Conservation (phyloP, 1,139 yeast species). For the Blastobotrys proliferans region DNA sequence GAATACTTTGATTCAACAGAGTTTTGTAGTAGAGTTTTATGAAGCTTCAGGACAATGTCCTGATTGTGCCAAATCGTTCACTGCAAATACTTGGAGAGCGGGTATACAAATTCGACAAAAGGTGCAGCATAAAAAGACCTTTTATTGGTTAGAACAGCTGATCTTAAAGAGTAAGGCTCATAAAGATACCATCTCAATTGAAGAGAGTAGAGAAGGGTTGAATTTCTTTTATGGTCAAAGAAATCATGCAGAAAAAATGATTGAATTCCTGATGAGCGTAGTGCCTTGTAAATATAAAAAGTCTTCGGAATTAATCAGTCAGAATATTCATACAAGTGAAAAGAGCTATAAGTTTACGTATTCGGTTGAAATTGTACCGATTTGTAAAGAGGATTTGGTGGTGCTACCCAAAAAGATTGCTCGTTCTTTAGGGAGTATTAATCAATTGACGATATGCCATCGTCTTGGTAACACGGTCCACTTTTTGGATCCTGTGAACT, state of each 20-base stretch:
- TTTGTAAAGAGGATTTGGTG: slow-evolving; percentile 94
- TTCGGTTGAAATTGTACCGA: slow-evolving; percentile 91
- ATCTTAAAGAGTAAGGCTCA: slow-evolving; percentile 92
- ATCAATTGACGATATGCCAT: slow-evolving; percentile 58
- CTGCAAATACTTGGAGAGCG: slow-evolving; percentile 99
- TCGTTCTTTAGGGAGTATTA: slow-evolving; percentile 70
- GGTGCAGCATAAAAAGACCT: slow-evolving; percentile 95
- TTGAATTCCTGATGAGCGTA: slow-evolving; percentile 80
- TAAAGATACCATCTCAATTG: slow-evolving; percentile 85
- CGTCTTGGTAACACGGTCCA: slow-evolving; percentile 79
- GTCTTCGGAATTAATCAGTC: slow-evolving; percentile 86
- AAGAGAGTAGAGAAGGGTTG: slow-evolving; percentile 89
- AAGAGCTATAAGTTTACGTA: slow-evolving; percentile 85
- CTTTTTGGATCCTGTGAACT: slow-evolving; percentile 73
- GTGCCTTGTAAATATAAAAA: slow-evolving; percentile 78
- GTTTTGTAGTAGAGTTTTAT: slow-evolving; percentile 91
- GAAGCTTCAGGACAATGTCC: slow-evolving; percentile 97
- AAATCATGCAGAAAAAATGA: slow-evolving; percentile 90
- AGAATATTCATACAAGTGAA: slow-evolving; percentile 86
- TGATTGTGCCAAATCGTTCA: slow-evolving; percentile 95
- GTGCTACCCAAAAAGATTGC: slow-evolving; percentile 87
- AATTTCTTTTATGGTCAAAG: slow-evolving; percentile 88
- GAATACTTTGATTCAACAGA: slow-evolving; percentile 88
- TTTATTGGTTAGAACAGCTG: slow-evolving; percentile 90
- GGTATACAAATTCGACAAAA: slow-evolving; percentile 96